These are phyloP conservation scores for Lachnellula hyalina DNA, from an alignment of 2,329 filamentous ascomycete species.

Conservation along the genomic window DNA sequence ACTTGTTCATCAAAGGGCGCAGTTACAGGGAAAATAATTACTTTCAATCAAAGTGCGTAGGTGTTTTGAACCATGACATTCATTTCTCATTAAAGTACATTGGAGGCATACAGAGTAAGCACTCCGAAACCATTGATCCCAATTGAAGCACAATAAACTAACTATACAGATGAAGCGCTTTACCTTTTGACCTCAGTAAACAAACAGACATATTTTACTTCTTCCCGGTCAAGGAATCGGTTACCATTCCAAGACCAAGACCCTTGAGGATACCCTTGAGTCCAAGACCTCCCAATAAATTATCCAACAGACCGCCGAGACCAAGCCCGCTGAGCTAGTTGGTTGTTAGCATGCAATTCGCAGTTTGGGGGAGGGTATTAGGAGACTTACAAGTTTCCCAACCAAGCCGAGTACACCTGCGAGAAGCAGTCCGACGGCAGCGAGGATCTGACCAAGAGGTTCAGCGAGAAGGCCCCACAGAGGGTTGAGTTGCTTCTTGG, in stretches of 20 bases:
- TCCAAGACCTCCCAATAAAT: constrained; percentile 70
- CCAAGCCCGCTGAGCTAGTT: constrained; percentile 60
- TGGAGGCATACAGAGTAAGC: not conserved
- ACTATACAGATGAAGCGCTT: not conserved
- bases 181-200: not conserved
- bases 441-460: constrained; percentile 87
- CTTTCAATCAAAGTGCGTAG: not conserved
- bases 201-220: constrained; percentile 29
- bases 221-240: constrained; percentile 40
- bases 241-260: constrained; percentile 56
- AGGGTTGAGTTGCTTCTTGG: constrained; percentile 91
- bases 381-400: constrained; percentile 52
- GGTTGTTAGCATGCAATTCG: not conserved
- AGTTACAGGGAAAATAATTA: not conserved
- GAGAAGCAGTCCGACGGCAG: constrained; percentile 78
- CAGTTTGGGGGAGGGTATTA: no score
- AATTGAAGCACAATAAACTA: not conserved
- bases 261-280: constrained; percentile 69
- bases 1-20: not conserved
- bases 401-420: constrained; percentile 81
- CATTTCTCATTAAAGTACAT: not conserved
- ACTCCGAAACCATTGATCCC: not conserved
- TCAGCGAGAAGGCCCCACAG: constrained; percentile 75
- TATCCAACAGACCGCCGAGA: constrained; percentile 74
- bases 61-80: not conserved